phyloP scores from a whole-genome alignment of 73 alveolate species.

The Stentor roeselii region DNA sequence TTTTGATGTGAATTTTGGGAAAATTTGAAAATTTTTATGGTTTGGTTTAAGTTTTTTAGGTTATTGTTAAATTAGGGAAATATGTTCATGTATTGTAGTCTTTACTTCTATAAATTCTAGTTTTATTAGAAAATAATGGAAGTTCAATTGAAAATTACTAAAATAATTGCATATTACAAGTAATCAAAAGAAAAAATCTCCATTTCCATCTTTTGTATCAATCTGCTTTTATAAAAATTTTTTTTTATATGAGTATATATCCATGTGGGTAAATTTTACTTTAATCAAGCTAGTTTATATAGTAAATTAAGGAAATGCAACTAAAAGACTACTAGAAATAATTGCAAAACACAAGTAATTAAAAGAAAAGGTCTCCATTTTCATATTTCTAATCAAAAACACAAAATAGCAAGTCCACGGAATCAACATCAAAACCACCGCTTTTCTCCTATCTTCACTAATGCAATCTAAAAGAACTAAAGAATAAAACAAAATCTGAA shows the following conservation, averaged over 20 bases:
- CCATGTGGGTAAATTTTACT: background rate
- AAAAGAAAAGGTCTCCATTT: background rate
- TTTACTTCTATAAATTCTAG: too few species aligned
- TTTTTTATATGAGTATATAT: background rate
- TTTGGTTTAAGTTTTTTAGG: background rate
- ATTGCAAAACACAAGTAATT: background rate
- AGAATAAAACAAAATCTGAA: background rate
- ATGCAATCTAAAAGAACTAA: background rate
- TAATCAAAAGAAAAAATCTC: too few species aligned
- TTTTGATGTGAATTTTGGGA: background rate
- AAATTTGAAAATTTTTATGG: too few species aligned
- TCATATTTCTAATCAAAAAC: background rate
- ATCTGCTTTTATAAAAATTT: background rate
- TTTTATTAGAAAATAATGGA: too few species aligned
- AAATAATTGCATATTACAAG: background rate
- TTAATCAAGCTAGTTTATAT: too few species aligned
- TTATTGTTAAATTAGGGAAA: too few species aligned
- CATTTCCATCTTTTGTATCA: background rate
- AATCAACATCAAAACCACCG: background rate
- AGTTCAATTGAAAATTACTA: background rate
- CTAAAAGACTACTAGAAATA: too few species aligned
- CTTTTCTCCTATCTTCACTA: background rate
- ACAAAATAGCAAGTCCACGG: slow-evolving; percentile 3
- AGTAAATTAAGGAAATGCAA: too few species aligned
- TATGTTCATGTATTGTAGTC: too few species aligned